Percentiles rank a stretch among this genome's conserved stretches.
Evolutionary conservation across 1,284 basidiomycete species (phyloP).

Genomic region (Puccinia triticina): DNA sequence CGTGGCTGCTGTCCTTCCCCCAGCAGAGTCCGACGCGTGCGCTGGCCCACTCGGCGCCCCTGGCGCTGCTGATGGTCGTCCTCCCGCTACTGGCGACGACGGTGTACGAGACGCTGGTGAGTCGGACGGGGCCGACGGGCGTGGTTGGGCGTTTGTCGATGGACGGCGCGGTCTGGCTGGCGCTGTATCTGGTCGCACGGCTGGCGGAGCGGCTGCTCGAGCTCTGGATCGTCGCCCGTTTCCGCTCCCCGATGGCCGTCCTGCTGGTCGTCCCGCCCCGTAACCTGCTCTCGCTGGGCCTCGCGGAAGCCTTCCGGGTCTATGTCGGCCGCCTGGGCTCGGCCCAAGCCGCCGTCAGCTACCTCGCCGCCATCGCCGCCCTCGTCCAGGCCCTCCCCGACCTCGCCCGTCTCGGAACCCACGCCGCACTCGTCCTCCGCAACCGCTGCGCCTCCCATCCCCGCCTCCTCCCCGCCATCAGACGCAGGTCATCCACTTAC

Average conservation of each 20-base stretch:
- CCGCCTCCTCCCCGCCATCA: no score
- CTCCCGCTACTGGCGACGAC: no score
- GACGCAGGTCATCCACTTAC: no score
- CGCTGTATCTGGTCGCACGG: conserved; percentile 71
- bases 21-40: not conserved
- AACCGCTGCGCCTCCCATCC: no score
- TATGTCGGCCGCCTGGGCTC: conserved; percentile 1
- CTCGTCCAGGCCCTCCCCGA: no score
- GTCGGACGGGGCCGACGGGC: no score
- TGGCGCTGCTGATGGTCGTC: conserved; percentile 53
- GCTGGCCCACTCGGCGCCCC: conserved; percentile 1
- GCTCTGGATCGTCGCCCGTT: conserved; percentile 70
- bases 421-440: no score
- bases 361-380: no score
- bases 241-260: conserved; percentile 20
- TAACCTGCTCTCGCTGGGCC: conserved; percentile 14
- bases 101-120: no score
- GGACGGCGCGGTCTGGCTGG: conserved; percentile 65
- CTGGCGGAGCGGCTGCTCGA: conserved; percentile 72
- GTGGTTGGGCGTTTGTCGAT: no score
- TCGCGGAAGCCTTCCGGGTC: not conserved
- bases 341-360: no score
- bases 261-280: conserved; percentile 6
- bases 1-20: conserved; percentile 35
- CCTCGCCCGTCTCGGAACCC: no score